A percentile compares a stretch with the other conserved stretches of the same genome.
phyloP scores from a whole-genome alignment of 192 early-diverging fungal genomes.

The Entophlyctis luteolus region DNA sequence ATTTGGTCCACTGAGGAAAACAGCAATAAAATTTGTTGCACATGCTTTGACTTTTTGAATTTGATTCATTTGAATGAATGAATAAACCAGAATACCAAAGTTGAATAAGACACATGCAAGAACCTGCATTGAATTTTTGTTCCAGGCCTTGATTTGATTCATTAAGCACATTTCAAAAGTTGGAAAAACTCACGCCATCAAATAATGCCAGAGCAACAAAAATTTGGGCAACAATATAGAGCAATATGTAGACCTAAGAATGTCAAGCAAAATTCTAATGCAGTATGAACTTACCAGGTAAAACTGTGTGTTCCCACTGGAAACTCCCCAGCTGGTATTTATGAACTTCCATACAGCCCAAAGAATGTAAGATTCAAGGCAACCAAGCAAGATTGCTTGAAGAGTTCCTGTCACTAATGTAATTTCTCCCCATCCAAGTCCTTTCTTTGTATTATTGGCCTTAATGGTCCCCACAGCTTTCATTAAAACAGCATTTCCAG shows the following conservation, averaged over 20 bases:
- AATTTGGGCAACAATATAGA: conserved; percentile 9
- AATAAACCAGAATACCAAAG: conserved; percentile 16
- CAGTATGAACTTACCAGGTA: conserved; percentile 7
- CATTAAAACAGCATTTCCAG: neutral
- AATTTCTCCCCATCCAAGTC: conserved; percentile 19
- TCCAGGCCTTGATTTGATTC: conserved; percentile 6
- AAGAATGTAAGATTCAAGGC: conserved; percentile 6
- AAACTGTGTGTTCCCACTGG: conserved; percentile 7
- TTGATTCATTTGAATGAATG: conserved; percentile 24
- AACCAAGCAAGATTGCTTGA: neutral
- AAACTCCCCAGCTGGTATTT: conserved; percentile 2
- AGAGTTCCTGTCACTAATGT: conserved; percentile 7
- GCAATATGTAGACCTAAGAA: conserved; percentile 4
- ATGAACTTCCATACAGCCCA: conserved; percentile 25
- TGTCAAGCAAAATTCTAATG: neutral
- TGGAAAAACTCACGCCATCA: conserved; percentile 1
- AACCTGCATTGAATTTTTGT: conserved; percentile 31
- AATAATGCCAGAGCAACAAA: conserved; percentile 12
- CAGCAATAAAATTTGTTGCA: neutral
- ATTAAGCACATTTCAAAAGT: neutral
- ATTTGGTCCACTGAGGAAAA: neutral
- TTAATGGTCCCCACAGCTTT: conserved; percentile 17
- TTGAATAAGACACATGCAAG: conserved; percentile 22
- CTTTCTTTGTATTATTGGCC: conserved; percentile 20
- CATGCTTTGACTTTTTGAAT: neutral